Conservation (phyloP, 305 asterid species). For the Fraxinus albicans region DNA sequence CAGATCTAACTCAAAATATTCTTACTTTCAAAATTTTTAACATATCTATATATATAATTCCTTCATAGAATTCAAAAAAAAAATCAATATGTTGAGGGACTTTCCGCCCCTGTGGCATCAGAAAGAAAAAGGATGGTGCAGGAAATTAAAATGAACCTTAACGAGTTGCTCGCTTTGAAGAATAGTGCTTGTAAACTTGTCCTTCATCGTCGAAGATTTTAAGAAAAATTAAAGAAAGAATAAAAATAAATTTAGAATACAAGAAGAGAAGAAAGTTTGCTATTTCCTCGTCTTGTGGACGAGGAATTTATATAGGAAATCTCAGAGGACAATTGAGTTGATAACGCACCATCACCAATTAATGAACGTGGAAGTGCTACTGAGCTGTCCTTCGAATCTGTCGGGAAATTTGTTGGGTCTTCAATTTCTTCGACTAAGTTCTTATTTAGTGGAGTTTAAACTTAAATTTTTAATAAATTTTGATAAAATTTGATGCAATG, state of each 20-base stretch:
- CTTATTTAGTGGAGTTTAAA: no score
- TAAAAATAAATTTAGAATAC: not conserved
- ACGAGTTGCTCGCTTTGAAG: conserved; percentile 47
- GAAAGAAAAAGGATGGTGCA: not conserved
- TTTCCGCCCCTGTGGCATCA: no score
- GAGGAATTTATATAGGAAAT: not conserved
- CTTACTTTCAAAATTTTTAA: no score
- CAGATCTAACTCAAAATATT: no score
- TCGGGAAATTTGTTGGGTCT: not conserved
- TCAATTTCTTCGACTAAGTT: not conserved
- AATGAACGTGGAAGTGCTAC: not conserved
- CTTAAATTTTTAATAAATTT: no score
- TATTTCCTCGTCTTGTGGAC: not conserved
- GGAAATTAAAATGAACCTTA: conserved; percentile 30
- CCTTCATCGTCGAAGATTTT: conserved; percentile 31
- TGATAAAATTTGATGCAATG: no score
- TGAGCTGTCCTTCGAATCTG: not conserved
- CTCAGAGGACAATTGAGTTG: not conserved
- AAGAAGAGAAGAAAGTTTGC: not conserved
- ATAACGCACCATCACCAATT: not conserved
- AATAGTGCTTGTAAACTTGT: conserved; percentile 34
- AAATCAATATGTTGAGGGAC: no score
- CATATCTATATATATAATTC: no score
- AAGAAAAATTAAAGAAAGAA: not conserved
- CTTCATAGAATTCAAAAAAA: no score